A percentile compares a stretch with the other conserved stretches of the same genome.
Conservation (phyloP, 2,329 filamentous ascomycete genomes). For the Neodidymelliopsis sp. region DNA sequence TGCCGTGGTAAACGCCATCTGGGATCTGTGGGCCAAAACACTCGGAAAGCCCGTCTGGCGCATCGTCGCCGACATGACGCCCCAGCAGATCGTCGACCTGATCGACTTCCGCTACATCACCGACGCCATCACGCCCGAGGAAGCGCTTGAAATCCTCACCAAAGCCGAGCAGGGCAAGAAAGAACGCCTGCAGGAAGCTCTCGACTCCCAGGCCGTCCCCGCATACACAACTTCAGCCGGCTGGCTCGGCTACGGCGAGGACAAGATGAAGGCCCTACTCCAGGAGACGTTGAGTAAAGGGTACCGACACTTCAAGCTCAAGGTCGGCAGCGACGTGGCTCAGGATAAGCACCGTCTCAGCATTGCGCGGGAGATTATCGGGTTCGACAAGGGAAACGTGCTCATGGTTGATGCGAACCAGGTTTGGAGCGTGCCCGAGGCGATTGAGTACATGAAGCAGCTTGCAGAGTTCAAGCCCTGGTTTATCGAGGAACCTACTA, state of each 20-base stretch:
- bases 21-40: slow-evolving; percentile 94
- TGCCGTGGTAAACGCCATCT: slow-evolving; percentile 88
- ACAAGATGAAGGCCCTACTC: slow-evolving; percentile 81
- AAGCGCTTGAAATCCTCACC: slow-evolving; percentile 76
- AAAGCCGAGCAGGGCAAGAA: slow-evolving; percentile 72
- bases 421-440: slow-evolving; percentile 89
- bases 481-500: slow-evolving; percentile 96
- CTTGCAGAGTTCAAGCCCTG: slow-evolving; percentile 85
- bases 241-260: slow-evolving; percentile 90
- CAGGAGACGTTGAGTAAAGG: slow-evolving; percentile 77
- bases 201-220: slow-evolving; percentile 77
- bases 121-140: slow-evolving; percentile 86
- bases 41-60: slow-evolving; percentile 89
- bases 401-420: slow-evolving; percentile 96
- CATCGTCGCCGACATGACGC: slow-evolving; percentile 87
- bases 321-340: slow-evolving; percentile 78
- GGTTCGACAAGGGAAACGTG: slow-evolving; percentile 81
- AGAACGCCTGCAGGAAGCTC: slow-evolving; percentile 75
- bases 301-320: slow-evolving; percentile 89
- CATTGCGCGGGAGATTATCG: slow-evolving; percentile 81
- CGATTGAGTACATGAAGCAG: slow-evolving; percentile 84
- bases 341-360: slow-evolving; percentile 73
- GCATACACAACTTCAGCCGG: slow-evolving; percentile 91
- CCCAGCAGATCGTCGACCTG: slow-evolving; percentile 84
- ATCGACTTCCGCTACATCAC: slow-evolving; percentile 97